phyloP scores from a whole-genome alignment of 441 rosid species.

The Flueggea neowawraea region DNA sequence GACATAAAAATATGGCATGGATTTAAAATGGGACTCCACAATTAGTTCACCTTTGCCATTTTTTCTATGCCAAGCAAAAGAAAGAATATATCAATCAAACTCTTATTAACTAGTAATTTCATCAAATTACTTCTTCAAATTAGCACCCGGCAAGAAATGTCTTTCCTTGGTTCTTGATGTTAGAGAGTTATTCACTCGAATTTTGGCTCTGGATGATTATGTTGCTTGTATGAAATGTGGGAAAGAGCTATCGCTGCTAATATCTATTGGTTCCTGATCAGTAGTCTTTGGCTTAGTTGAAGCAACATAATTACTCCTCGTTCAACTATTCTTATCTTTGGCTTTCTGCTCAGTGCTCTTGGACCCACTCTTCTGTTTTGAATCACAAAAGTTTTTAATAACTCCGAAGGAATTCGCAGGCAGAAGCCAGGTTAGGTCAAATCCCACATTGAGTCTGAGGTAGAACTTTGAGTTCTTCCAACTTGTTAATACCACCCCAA shows the following conservation, averaged over 20 bases:
- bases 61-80: slow-evolving; percentile 60
- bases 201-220: slow-evolving; percentile 87
- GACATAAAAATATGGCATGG: no score
- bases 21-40: no score
- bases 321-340: slow-evolving; percentile 61
- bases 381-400: no score
- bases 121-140: no score
- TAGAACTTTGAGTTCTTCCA: no score
- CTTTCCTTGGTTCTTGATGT: slow-evolving; percentile 98
- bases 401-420: no score
- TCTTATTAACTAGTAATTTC: no score
- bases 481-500: no score
- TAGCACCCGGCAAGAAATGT: slow-evolving; percentile 79
- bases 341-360: slow-evolving; percentile 46
- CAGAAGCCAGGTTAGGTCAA: no score
- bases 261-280: slow-evolving; percentile 76
- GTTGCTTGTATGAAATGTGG: slow-evolving; percentile 98
- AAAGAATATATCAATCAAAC: no score
- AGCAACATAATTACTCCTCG: slow-evolving; percentile 66
- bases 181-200: slow-evolving; percentile 76
- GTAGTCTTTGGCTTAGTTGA: slow-evolving; percentile 31
- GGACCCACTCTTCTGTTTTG: no score
- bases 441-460: no score
- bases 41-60: slow-evolving; percentile 95
- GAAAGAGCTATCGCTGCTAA: slow-evolving; percentile 49